Evolutionary conservation across 805 yeast species (phyloP), one percentile per base, ranked within the genome.

Genomic region (Crinitomyces ghanaensis): DNA sequence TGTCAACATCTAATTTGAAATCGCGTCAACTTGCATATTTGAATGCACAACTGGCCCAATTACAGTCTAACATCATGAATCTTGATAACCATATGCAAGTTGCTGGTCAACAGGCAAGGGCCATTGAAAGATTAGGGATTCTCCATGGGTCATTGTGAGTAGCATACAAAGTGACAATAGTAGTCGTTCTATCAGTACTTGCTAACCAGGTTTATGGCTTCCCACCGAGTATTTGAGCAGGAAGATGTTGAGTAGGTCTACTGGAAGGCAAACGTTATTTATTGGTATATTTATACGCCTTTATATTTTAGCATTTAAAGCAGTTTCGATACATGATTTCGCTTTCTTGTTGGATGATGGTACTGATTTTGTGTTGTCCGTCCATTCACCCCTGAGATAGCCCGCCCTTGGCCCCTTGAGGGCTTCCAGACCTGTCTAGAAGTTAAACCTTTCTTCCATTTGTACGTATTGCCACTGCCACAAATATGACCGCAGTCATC

Each of bases 1-100:
- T 23, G 13, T 15, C 33, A 9, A n/a, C 40, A 13, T 28, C 39
- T 14, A 39, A 28, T 8, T 20, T 41, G 26, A 42, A 40, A 30
- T 26, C 43, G 33, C 57, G 73, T 5, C 76, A 72, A 42, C 46
- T 71, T 35, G 57, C 71, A 22, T 71, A 67, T 42, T 52, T 70
- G 19, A 68, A 66, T 37, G 60, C 71, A 19, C 73, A 70, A 43
- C 50, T 70, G n/a, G 68, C 70, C 0, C 66, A 68, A 41, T 53
- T 74, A n/a, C 73, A 71, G 40, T 68, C 76, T 5, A 73, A 73
- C 40, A 41, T 74, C 11, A 45, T 61, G 6, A 77, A 72, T 35
- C 61, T 74, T 46, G 70, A 71, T 42, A 65, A 59, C 35, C 51
- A 72, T 37, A 49, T 74, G 20, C 57, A 60, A 25, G 66, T 67